Evolutionary conservation across 2,329 filamentous ascomycete genomes (phyloP), one percentile per base, ranked within the genome.

Genomic region (Paracorniculantispora psalliotae): DNA sequence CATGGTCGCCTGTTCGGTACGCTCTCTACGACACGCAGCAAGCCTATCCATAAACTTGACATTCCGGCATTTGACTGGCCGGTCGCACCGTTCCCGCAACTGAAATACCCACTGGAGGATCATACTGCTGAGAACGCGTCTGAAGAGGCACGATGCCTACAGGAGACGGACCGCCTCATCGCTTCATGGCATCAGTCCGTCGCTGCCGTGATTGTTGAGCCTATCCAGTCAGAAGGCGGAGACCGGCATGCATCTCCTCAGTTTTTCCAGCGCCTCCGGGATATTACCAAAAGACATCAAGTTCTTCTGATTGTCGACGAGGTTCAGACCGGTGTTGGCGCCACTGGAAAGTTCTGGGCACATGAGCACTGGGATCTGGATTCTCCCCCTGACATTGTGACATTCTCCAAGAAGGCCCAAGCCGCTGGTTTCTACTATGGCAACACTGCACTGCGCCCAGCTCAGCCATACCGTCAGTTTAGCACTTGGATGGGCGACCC

Each of bases 401-500:
- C 92, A 59, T 96, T 96, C 78, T 90, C 86, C 69, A 96, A 96
- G 81, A 96, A 96, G 81, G 92, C 92, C 2, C 92, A 96, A 77
- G 90, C 92, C 1, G 92, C 92, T 4, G 92, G 92, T 35, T 96
- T 93, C 81, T 96, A 94, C 81, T 96, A 87, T 72, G 88, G 88
- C 61, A 88, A 94, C 80, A 82, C 85, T 10, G 86, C 84, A 41
- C 81, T 96, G 66, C 82, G 90, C 13, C 92, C 92, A 62, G 96
- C 96, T 80, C 92, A 92, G 81, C 89, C 92, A 4, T 96, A 96
- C 81, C 87, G 92, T 62, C 92, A 96, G 77, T 96, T 96, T 82
- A 96, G 96, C 81, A 96, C 91, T 48, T 96, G 92, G 92, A 96
- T 96, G 88, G 92, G 92, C 68, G 92, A 96, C 77, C 92, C 92